Evolutionary conservation across 768 basidiomycete species (phyloP).

Genomic region (Termitomyces sp.): DNA sequence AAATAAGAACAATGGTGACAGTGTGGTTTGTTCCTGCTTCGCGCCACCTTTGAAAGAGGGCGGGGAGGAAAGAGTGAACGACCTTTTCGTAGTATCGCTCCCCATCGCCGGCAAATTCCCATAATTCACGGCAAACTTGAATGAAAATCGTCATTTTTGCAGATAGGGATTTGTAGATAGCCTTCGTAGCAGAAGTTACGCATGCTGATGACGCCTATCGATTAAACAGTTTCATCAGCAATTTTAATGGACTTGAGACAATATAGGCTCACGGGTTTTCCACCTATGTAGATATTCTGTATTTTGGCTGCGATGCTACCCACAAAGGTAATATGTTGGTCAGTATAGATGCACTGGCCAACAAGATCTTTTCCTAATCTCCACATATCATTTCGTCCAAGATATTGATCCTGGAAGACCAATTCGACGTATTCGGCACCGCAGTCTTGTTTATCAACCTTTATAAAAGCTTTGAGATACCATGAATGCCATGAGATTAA

Average conservation of each 20-base stretch:
- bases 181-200: conserved; percentile 77
- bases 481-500: neutral
- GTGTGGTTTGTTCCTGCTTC: conserved; percentile 86
- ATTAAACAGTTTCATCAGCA: neutral
- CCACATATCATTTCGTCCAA: conserved; percentile 98
- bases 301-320: conserved; percentile 82
- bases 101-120: conserved; percentile 96
- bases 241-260: neutral
- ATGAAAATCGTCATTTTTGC: conserved; percentile 93
- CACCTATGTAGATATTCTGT: conserved; percentile 66
- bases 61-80: conserved; percentile 93
- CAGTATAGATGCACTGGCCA: conserved; percentile 74
- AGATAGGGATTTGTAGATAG: conserved; percentile 85
- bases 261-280: conserved; percentile 47
- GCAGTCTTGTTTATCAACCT: conserved; percentile 65
- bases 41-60: conserved; percentile 81
- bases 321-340: conserved; percentile 83
- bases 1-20: conserved; percentile 91
- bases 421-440: conserved; percentile 82
- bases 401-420: conserved; percentile 90
- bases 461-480: conserved; percentile 8
- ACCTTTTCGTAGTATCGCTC: conserved; percentile 96
- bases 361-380: conserved; percentile 77
- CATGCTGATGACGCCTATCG: conserved; percentile 76
- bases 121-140: conserved; percentile 92